Evolutionary conservation across 2,329 filamentous ascomycete species (phyloP).

Genomic region (Achaetomium macrosporum): DNA sequence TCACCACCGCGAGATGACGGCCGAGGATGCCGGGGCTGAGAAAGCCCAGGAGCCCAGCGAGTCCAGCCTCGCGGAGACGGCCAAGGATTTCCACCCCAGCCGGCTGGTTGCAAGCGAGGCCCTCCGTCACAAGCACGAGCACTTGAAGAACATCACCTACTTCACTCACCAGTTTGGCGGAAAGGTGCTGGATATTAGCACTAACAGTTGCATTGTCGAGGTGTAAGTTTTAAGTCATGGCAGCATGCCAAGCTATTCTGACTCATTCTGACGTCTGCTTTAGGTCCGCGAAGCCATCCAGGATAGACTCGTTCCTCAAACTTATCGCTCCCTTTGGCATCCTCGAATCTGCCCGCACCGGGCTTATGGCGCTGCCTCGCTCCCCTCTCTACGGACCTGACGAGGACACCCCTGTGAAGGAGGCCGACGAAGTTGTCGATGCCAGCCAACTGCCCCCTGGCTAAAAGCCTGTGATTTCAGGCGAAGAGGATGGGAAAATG

Average conservation of each 20-base stretch:
- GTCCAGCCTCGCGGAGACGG: conserved; percentile 40
- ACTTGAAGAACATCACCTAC: conserved; percentile 92
- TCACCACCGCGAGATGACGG: conserved; percentile 85
- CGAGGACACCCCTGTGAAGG: conserved; percentile 66
- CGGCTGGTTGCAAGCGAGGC: conserved; percentile 82
- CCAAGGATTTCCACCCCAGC: conserved; percentile 80
- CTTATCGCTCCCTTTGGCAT: conserved; percentile 92
- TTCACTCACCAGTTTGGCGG: conserved; percentile 96
- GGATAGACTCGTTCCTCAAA: conserved; percentile 98
- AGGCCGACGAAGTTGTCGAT: conserved; percentile 92
- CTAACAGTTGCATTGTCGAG: conserved; percentile 97
- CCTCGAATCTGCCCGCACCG: conserved; percentile 89
- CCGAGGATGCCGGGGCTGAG: conserved; percentile 43
- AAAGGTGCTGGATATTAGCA: conserved; percentile 96
- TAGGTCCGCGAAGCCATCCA: conserved; percentile 82
- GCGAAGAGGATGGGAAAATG: neutral
- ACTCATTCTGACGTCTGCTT: conserved; percentile 33
- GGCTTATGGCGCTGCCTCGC: conserved; percentile 92
- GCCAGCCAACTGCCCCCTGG: conserved; percentile 89
- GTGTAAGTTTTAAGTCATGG: conserved; percentile 55
- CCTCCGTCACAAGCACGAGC: conserved; percentile 93
- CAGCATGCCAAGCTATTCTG: conserved; percentile 3
- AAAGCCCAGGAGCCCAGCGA: conserved; percentile 32
- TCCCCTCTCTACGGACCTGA: conserved; percentile 74
- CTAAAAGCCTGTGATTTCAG: conserved; percentile 37